Evolutionary conservation across 371 early-diverging fungal genomes (phyloP).

Genomic region (Lichtheimia ornata): DNA sequence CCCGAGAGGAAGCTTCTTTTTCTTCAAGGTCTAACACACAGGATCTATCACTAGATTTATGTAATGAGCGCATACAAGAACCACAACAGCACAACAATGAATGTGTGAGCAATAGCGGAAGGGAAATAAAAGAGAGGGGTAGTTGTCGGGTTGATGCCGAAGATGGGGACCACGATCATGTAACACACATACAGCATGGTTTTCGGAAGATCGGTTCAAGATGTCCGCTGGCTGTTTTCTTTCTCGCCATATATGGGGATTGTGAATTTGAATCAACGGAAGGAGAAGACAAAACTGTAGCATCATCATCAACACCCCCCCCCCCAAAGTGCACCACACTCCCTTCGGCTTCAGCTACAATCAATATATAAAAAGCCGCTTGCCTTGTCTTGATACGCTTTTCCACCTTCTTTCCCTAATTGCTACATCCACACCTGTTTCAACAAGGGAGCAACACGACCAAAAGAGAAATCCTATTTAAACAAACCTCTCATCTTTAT

Average conservation of each 20-base stretch:
- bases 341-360: neutral
- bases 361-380: neutral
- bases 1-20: too few species aligned
- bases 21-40: too few species aligned
- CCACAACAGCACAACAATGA: too few species aligned
- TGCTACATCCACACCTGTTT: constrained; percentile 1
- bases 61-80: too few species aligned
- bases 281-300: neutral
- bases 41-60: too few species aligned
- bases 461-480: too few species aligned
- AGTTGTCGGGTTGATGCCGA: too few species aligned
- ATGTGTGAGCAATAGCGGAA: too few species aligned
- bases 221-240: neutral
- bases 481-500: too few species aligned
- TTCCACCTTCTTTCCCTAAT: neutral
- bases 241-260: neutral
- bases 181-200: too few species aligned
- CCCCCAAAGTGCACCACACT: neutral
- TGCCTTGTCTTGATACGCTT: neutral
- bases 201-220: constrained; percentile 1
- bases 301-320: constrained; percentile 4
- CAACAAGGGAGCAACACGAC: neutral
- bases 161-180: too few species aligned
- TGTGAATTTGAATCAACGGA: neutral
- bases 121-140: too few species aligned